Conservation (phyloP, 306 rosid species). For the Corylus americana region DNA sequence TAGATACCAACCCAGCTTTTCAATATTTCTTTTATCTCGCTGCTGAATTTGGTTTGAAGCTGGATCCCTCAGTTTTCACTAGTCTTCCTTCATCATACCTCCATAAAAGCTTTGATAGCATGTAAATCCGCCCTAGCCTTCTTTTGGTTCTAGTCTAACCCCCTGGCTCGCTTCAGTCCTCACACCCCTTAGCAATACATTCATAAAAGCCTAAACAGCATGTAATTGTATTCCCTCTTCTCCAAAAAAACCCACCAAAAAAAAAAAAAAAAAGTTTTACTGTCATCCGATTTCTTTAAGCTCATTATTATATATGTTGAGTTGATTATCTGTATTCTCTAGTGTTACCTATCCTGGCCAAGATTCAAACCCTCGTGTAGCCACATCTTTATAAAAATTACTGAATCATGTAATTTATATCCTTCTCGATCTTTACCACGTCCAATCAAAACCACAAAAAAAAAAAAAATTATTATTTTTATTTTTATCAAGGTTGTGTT, state of each 20-base stretch:
- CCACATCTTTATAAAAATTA: constrained; percentile 33
- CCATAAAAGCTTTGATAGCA: not conserved
- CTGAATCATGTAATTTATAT: constrained; percentile 44
- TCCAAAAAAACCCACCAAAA: constrained; percentile 5
- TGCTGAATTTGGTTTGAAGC: not conserved
- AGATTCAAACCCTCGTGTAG: constrained; percentile 29
- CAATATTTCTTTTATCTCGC: not conserved
- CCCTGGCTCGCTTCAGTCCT: constrained; percentile 51
- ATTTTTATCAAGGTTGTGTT: not conserved
- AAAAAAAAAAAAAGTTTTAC: not conserved
- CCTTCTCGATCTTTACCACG: too few species aligned
- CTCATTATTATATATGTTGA: not conserved
- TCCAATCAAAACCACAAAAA: not conserved
- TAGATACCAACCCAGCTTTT: not conserved
- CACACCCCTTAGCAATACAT: constrained; percentile 51
- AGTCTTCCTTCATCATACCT: not conserved
- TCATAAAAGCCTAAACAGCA: constrained; percentile 63
- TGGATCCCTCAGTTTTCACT: constrained; percentile 3
- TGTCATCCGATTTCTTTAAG: not conserved
- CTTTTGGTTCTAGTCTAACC: constrained; percentile 13
- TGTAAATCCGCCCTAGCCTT: not conserved
- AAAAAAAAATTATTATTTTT: not conserved
- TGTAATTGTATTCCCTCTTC: constrained; percentile 49
- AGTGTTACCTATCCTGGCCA: constrained; percentile 29
- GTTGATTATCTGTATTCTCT: not conserved